Evolutionary conservation across 139 green algal genomes (phyloP), one percentile per base, ranked within the genome.

Genomic region (Tetraselmis striata): DNA sequence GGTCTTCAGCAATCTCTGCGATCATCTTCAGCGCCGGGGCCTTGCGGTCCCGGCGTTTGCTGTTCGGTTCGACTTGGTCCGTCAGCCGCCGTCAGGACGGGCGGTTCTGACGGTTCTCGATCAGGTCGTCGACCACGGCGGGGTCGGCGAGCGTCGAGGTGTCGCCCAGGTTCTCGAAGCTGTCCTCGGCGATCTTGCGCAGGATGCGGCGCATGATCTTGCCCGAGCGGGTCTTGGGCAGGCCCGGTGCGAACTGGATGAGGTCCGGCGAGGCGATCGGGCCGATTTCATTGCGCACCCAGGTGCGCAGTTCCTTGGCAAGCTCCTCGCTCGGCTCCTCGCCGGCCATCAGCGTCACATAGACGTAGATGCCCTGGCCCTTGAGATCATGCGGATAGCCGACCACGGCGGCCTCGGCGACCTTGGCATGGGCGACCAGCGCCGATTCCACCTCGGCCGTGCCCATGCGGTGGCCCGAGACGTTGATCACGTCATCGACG

Each of bases 361-460:
- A 99, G 0, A 95, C 96, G 83, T 99, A 99, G 83, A 99, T 97
- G 74, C 89, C 93, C 85, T 96, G 89, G 23, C 96, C 96, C 91
- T 98, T 98, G 83, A 98, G 91, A 23, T 88, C 78, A 83, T 99
- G 96, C 30, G 98, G 93, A 26, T 88, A 27, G 25, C 89, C 90
- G 29, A 98, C 95, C 30, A 99, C 96, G 0, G 96, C 96, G 0
- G 96, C 96, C 88, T 99, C 96, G 0, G 92, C 91, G 83, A 67
- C 45, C 45, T 67, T 67, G 87, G 88, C 59, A 86, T 98, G 92
- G 22, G 59, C 77, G 23, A 94, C 91, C 1, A 99, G 89, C 28
- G 96, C 94, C 29, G 79, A 89, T 90, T 99, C 96, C 81, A 99
- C 95, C 91, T 99, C 96, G 0, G 95, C 95, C 1, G 96, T 97